These are phyloP conservation scores for Beauveria caledonica DNA, from an alignment of 2,329 filamentous ascomycete genomes.

Conservation along the genomic window DNA sequence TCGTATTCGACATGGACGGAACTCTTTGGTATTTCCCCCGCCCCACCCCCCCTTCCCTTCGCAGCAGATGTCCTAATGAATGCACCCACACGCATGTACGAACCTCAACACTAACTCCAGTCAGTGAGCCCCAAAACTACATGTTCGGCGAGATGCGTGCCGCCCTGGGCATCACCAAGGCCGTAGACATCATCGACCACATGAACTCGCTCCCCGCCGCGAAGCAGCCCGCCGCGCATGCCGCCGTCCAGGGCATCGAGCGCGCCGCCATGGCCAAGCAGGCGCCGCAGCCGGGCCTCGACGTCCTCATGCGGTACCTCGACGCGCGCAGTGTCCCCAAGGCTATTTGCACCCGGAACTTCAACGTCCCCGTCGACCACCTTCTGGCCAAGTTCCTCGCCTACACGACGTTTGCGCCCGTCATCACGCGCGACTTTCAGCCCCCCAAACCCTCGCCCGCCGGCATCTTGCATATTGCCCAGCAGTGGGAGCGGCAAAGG, in stretches of 20 bases:
- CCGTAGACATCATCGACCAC: constrained; percentile 80
- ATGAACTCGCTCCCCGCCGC: constrained; percentile 63
- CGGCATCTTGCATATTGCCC: constrained; percentile 78
- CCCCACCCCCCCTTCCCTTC: background rate
- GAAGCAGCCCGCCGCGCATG: constrained; percentile 55
- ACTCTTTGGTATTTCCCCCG: constrained; percentile 62
- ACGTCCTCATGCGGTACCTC: constrained; percentile 73
- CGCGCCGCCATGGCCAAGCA: constrained; percentile 71
- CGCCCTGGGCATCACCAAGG: constrained; percentile 63
- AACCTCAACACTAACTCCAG: background rate
- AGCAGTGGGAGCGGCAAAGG: constrained; percentile 55
- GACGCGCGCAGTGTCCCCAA: constrained; percentile 53
- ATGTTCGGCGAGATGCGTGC: constrained; percentile 88
- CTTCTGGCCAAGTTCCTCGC: constrained; percentile 68
- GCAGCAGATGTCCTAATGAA: too few relatives aligned
- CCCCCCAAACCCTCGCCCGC: constrained; percentile 84
- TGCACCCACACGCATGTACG: constrained; percentile 4
- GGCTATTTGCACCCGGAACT: constrained; percentile 91
- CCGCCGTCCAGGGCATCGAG: constrained; percentile 72
- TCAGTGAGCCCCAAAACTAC: constrained; percentile 81
- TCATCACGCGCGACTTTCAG: constrained; percentile 75
- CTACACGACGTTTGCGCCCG: constrained; percentile 60
- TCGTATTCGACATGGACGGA: constrained; percentile 91
- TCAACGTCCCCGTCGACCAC: constrained; percentile 69
- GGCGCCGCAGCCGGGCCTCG: constrained; percentile 72